These are phyloP conservation scores for Closterium sp. DNA, from an alignment of 139 green algal species.

Conservation along the genomic window DNA sequence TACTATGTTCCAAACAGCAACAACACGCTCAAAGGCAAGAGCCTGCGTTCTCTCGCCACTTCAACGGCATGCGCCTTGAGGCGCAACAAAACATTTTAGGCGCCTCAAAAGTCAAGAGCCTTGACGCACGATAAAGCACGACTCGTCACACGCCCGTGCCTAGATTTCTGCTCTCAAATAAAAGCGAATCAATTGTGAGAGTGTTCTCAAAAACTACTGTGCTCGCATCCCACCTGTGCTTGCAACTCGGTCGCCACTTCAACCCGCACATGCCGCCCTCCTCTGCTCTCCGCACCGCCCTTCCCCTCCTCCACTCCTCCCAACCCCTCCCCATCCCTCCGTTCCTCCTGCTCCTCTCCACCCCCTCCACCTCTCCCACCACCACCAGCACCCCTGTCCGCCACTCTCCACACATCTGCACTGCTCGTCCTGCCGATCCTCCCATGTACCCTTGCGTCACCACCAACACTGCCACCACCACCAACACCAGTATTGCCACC, in stretches of 20 bases:
- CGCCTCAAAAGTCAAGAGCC: too few relatives aligned
- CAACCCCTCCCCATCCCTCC: not conserved
- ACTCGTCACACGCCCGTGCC: too few relatives aligned
- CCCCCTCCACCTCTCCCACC: not conserved
- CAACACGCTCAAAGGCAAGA: too few relatives aligned
- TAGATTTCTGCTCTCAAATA: too few relatives aligned
- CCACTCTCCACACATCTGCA: not conserved
- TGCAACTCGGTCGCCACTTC: not conserved
- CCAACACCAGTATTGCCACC: not conserved
- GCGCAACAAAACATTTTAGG: too few relatives aligned
- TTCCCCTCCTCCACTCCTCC: not conserved
- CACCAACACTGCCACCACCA: not conserved
- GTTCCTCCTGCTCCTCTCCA: not conserved
- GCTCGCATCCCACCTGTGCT: not conserved
- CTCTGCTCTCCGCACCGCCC: not conserved
- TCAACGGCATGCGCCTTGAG: too few relatives aligned
- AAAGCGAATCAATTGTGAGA: too few relatives aligned
- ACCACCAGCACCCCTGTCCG: not conserved
- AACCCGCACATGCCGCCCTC: not conserved
- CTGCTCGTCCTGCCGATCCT: not conserved
- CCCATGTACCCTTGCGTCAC: not conserved
- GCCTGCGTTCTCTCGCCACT: too few relatives aligned
- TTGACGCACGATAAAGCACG: too few relatives aligned
- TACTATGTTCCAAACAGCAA: too few relatives aligned
- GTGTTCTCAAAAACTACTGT: too few relatives aligned